phyloP scores from a whole-genome alignment of 768 basidiomycete genomes.

The Crucibulum laeve region DNA sequence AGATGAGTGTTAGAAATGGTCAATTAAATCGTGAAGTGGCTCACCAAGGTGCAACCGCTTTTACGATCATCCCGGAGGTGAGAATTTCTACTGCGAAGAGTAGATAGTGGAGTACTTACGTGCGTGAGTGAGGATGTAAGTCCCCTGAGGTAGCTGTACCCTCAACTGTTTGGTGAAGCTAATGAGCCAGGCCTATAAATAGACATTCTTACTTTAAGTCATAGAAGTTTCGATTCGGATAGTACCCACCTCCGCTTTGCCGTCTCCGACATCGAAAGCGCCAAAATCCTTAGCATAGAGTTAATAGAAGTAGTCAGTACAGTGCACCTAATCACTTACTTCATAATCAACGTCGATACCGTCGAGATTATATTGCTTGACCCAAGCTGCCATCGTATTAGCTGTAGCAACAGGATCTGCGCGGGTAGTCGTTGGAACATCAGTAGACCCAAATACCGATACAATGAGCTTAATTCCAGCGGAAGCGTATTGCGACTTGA shows the following conservation, averaged over 20 bases:
- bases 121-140: constrained; percentile 52
- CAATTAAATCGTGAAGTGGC: neutral
- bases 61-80: neutral
- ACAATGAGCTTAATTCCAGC: constrained; percentile 60
- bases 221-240: neutral
- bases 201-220: neutral
- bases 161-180: constrained; percentile 51
- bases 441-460: constrained; percentile 56
- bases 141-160: constrained; percentile 39
- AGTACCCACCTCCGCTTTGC: constrained; percentile 42
- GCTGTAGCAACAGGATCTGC: constrained; percentile 63
- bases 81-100: neutral
- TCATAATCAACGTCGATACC: constrained; percentile 78
- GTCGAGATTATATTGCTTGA: constrained; percentile 56
- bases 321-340: constrained; percentile 16
- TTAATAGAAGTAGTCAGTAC: neutral
- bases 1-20: constrained; percentile 1
- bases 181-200: constrained; percentile 41
- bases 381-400: constrained; percentile 61
- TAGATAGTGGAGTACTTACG: constrained; percentile 27
- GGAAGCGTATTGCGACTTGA: constrained; percentile 49
- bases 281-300: constrained; percentile 46
- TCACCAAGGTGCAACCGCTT: constrained; percentile 48
- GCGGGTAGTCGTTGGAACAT: constrained; percentile 50
- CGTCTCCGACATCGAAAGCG: constrained; percentile 49